Conservation (phyloP, 1,284 basidiomycete species). For the Cystobasidiaceae sp. region DNA sequence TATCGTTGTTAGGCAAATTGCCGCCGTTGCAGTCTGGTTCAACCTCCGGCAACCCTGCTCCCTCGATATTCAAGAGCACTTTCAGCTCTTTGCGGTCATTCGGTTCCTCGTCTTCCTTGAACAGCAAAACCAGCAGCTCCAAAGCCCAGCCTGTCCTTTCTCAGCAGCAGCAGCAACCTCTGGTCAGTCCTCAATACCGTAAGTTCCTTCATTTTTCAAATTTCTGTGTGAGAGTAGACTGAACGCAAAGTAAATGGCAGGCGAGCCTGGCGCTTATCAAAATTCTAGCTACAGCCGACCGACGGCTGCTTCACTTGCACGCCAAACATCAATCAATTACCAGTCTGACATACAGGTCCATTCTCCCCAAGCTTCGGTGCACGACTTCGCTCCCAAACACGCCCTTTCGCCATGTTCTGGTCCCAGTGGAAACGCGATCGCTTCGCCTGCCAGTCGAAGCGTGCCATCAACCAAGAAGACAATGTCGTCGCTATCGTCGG, state of each 20-base stretch:
- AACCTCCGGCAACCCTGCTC: not conserved
- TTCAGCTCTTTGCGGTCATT: slow-evolving; percentile 11
- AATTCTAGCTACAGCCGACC: not conserved
- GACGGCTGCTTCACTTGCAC: slow-evolving; percentile 16
- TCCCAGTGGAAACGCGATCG: not conserved
- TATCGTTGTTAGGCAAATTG: not conserved
- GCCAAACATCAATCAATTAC: not conserved
- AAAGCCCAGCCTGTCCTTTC: no score
- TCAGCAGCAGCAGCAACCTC: not conserved
- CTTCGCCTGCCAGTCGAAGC: not conserved
- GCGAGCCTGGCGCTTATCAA: not conserved
- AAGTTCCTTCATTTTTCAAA: not conserved
- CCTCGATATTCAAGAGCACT: slow-evolving; percentile 14
- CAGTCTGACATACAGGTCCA: not conserved
- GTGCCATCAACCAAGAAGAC: slow-evolving; percentile 1
- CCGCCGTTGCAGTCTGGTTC: not conserved
- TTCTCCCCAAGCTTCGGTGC: not conserved
- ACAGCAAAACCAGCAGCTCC: not conserved
- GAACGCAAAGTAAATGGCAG: not conserved
- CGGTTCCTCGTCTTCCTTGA: slow-evolving; percentile 10
- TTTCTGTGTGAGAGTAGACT: not conserved
- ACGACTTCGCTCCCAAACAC: no score
- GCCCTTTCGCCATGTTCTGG: not conserved
- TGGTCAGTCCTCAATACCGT: not conserved
- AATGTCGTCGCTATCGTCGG: not conserved